Conservation (phyloP, 371 early-diverging fungal genomes). For the Mortierella sp. region DNA sequence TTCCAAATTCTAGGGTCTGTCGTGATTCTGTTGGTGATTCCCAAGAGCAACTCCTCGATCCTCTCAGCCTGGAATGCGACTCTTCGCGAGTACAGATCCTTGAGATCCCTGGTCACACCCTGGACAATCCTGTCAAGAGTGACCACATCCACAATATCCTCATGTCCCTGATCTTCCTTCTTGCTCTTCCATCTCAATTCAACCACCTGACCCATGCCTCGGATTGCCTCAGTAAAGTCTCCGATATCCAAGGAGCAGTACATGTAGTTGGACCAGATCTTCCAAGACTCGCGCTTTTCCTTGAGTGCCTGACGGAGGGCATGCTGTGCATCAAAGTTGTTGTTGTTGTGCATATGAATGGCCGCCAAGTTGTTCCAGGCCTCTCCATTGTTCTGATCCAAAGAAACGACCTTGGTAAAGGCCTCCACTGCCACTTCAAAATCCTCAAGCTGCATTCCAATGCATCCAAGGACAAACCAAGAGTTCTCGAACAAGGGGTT, state of each 20-base stretch:
- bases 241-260: conserved; percentile 81
- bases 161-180: conserved; percentile 52
- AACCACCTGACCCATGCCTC: conserved; percentile 85
- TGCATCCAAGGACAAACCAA: conserved; percentile 97
- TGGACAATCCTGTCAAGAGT: conserved; percentile 78
- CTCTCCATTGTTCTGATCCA: conserved; percentile 90
- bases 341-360: conserved; percentile 75
- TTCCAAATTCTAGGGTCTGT: conserved; percentile 81
- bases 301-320: conserved; percentile 87
- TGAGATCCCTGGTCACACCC: conserved; percentile 71
- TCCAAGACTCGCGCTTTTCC: conserved; percentile 83
- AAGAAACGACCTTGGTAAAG: conserved; percentile 77
- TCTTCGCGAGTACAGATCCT: conserved; percentile 60
- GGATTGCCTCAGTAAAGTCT: conserved; percentile 85
- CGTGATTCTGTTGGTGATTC: conserved; percentile 80
- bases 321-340: conserved; percentile 81
- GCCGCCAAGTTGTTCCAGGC: conserved; percentile 97
- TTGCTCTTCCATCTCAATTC: conserved; percentile 75
- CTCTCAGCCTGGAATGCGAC: conserved; percentile 45
- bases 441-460: conserved; percentile 83
- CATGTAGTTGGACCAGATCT: conserved; percentile 94
- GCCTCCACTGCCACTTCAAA: conserved; percentile 82
- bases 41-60: conserved; percentile 66
- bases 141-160: conserved; percentile 80
- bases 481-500: conserved; percentile 95